Conservation (phyloP, 2,329 filamentous ascomycete species). For the Myriangium duriaei region DNA sequence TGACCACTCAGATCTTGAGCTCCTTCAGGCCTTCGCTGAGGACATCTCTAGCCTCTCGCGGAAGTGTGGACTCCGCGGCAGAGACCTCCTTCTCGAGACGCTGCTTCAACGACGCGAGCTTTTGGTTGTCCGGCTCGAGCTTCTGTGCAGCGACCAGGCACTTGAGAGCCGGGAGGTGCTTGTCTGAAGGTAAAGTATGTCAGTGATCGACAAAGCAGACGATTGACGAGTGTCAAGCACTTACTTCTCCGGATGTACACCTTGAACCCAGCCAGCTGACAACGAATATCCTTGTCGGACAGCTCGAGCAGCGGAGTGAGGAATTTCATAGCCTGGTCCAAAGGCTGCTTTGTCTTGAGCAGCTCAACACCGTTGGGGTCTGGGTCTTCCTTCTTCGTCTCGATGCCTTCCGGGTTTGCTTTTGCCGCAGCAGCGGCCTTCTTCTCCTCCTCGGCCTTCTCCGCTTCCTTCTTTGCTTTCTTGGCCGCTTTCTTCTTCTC, state of each 20-base stretch:
- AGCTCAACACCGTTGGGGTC: conserved; percentile 77
- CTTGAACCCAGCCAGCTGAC: conserved; percentile 78
- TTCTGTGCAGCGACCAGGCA: conserved; percentile 64
- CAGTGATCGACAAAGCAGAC: neutral
- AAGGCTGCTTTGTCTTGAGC: conserved; percentile 65
- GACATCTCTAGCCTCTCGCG: conserved; percentile 53
- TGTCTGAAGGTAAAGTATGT: conserved; percentile 39
- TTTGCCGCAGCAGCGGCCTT: conserved; percentile 32
- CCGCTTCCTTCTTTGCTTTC: conserved; percentile 64
- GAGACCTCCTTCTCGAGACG: conserved; percentile 16
- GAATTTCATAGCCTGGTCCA: conserved; percentile 81
- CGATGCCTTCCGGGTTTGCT: conserved; percentile 48
- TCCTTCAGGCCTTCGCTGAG: conserved; percentile 41
- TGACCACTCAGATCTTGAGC: conserved; percentile 32
- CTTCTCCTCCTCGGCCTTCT: conserved; percentile 77
- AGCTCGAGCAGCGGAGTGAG: conserved; percentile 68
- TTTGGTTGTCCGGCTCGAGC: conserved; percentile 56
- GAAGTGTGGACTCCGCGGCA: conserved; percentile 45
- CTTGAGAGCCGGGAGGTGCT: conserved; percentile 75
- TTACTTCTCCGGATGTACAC: conserved; percentile 74
- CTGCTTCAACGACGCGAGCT: conserved; percentile 57
- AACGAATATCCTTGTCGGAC: conserved; percentile 67
- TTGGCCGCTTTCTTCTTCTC: conserved; percentile 60
- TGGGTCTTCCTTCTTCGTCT: conserved; percentile 72
- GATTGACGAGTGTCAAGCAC: too few relatives aligned